These are phyloP conservation scores for Penicillium decumbens DNA, from an alignment of 2,329 filamentous ascomycete genomes.

Conservation along the genomic window DNA sequence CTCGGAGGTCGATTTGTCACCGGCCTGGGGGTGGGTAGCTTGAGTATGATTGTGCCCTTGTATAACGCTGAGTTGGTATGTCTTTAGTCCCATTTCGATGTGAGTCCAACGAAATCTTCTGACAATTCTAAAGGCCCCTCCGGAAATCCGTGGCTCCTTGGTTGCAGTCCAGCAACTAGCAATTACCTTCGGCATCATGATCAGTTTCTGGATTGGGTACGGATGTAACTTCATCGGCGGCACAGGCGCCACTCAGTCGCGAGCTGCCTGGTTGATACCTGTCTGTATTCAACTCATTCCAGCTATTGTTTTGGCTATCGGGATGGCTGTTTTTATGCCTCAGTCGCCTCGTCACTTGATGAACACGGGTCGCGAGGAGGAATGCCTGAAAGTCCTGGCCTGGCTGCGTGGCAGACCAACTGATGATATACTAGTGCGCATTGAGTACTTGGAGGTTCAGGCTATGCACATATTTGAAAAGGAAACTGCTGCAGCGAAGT, in stretches of 20 bases:
- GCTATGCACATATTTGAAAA: conserved; percentile 73
- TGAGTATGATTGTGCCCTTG: conserved; percentile 41
- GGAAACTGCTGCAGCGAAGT: conserved; percentile 60
- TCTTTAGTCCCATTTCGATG: too few species aligned
- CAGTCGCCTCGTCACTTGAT: conserved; percentile 70
- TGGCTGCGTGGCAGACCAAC: conserved; percentile 56
- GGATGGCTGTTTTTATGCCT: conserved; percentile 70
- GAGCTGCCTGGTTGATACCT: conserved; percentile 48
- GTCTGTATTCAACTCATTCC: conserved; percentile 54
- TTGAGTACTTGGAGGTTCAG: conserved; percentile 75
- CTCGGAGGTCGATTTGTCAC: conserved; percentile 41
- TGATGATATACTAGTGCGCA: conserved; percentile 63
- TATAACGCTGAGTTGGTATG: conserved; percentile 35
- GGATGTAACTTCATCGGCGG: conserved; percentile 58
- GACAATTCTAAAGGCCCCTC: conserved; percentile 12
- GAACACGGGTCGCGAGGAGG: conserved; percentile 62
- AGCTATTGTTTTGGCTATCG: conserved; percentile 60
- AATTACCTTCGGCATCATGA: conserved; percentile 38
- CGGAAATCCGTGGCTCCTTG: conserved; percentile 34
- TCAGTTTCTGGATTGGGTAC: conserved; percentile 35
- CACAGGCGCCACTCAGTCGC: conserved; percentile 40
- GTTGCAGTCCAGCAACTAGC: conserved; percentile 36
- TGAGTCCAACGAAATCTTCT: too few species aligned
- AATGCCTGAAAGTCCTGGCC: conserved; percentile 60
- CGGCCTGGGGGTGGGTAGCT: conserved; percentile 41